A percentile compares a stretch with the other conserved stretches of the same genome.
Conservation (phyloP, 306 rosid genomes). For the Fagus crenata region DNA sequence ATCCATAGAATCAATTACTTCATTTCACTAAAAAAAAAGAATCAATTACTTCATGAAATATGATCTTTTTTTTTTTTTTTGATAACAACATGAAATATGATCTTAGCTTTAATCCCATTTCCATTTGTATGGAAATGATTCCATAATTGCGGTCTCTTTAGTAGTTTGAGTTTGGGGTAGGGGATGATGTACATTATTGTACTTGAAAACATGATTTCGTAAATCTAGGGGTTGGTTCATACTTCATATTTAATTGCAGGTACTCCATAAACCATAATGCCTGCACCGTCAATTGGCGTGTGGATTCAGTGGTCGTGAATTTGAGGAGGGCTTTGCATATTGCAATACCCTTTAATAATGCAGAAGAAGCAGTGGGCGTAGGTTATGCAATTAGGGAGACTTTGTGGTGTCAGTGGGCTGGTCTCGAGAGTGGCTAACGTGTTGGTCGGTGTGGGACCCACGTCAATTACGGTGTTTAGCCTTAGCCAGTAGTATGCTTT, state of each 20-base stretch:
- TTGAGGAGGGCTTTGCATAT: not conserved
- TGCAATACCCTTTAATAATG: not conserved
- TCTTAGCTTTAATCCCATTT: no score
- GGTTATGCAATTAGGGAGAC: not conserved
- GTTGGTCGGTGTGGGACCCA: not conserved
- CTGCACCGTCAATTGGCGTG: not conserved
- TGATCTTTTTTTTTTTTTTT: no score
- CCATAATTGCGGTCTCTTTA: no score
- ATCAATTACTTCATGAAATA: no score
- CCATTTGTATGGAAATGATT: no score
- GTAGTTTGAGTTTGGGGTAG: not conserved
- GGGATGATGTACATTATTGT: not conserved
- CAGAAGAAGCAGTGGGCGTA: not conserved
- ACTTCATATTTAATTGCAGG: not conserved
- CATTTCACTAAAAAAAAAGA: no score
- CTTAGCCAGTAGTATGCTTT: not conserved
- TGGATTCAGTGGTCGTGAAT: not conserved
- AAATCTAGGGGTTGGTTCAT: not conserved
- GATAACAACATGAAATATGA: no score
- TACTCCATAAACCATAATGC: not conserved
- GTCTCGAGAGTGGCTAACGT: conserved; percentile 1
- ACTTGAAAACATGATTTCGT: not conserved
- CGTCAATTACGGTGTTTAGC: not conserved
- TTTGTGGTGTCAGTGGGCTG: not conserved
- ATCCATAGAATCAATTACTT: no score